Evolutionary conservation across 1,284 basidiomycete species (phyloP).

Genomic region (Pascua guehoae): DNA sequence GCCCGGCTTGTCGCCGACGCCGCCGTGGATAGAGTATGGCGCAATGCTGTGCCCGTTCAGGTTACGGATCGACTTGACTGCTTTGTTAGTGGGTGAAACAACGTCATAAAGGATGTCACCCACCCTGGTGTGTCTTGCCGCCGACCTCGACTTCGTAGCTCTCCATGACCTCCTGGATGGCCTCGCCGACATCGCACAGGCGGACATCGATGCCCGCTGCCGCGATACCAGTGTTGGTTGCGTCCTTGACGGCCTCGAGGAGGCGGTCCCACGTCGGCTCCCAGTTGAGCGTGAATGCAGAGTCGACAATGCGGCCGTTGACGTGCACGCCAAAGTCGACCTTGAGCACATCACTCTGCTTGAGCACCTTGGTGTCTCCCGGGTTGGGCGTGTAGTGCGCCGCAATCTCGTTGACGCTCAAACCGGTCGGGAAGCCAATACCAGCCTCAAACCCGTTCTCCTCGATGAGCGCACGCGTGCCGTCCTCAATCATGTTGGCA

Average conservation of each 20-base stretch:
- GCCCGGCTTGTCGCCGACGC: slow-evolving; percentile 47
- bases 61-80: slow-evolving; percentile 87
- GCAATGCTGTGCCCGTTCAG: slow-evolving; percentile 88
- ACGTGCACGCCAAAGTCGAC: slow-evolving; percentile 98
- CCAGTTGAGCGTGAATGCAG: slow-evolving; percentile 88
- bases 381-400: slow-evolving; percentile 97
- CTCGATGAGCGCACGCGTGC: slow-evolving; percentile 84
- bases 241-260: slow-evolving; percentile 85
- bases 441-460: slow-evolving; percentile 75
- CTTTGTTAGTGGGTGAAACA: not conserved
- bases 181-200: slow-evolving; percentile 85
- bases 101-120: too few relatives aligned
- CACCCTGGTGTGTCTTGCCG: slow-evolving; percentile 80
- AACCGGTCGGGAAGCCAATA: slow-evolving; percentile 94
- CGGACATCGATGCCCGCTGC: slow-evolving; percentile 95
- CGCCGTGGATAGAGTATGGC: slow-evolving; percentile 81
- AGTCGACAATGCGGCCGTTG: slow-evolving; percentile 88
- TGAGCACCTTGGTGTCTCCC: slow-evolving; percentile 81
- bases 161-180: slow-evolving; percentile 98
- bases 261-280: slow-evolving; percentile 88
- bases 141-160: slow-evolving; percentile 92
- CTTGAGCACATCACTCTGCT: slow-evolving; percentile 84
- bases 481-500: slow-evolving; percentile 88
- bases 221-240: slow-evolving; percentile 84
- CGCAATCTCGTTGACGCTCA: slow-evolving; percentile 90